A percentile compares a stretch with the other conserved stretches of the same genome.
Evolutionary conservation across 2,329 filamentous ascomycete genomes (phyloP).

Genomic region (Stagonosporopsis vannaccii): DNA sequence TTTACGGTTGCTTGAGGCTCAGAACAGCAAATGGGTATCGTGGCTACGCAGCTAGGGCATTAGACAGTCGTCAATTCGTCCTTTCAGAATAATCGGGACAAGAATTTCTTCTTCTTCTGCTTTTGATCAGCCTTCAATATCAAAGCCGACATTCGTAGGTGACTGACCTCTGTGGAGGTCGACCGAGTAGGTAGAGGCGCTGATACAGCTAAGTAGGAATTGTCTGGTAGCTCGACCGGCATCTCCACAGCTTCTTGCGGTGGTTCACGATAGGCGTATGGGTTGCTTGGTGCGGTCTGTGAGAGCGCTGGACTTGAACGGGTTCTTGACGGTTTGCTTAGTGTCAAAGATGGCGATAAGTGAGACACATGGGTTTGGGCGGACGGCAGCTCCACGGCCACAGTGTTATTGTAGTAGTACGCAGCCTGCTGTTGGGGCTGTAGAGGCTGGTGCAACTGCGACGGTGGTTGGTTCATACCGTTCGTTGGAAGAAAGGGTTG

Average conservation of each 20-base stretch:
- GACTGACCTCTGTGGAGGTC: conserved; percentile 28
- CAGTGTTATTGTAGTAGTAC: conserved; percentile 13
- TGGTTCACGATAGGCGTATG: conserved; percentile 20
- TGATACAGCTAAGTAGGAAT: conserved; percentile 18
- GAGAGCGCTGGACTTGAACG: conserved; percentile 22
- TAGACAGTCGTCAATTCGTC: not conserved
- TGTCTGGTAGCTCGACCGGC: conserved; percentile 27
- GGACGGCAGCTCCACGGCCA: conserved; percentile 1
- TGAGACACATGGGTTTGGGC: conserved; percentile 2
- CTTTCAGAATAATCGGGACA: conserved; percentile 30
- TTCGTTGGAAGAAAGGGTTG: conserved; percentile 10
- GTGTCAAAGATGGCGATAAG: conserved; percentile 27
- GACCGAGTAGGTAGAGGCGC: conserved; percentile 19
- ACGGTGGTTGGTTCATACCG: conserved; percentile 12
- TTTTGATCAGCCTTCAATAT: conserved; percentile 14
- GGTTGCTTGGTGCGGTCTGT: conserved; percentile 10
- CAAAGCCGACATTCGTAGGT: not conserved
- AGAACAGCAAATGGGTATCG: conserved; percentile 11
- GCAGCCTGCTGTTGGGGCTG: conserved; percentile 18
- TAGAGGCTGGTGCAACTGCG: conserved; percentile 8
- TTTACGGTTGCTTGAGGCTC: not conserved
- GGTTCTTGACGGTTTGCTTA: conserved; percentile 17
- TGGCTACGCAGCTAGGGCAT: not conserved
- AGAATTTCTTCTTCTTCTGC: conserved; percentile 36
- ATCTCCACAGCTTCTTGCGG: conserved; percentile 26